Conservation (phyloP, 2,329 filamentous ascomycete genomes). For the Cytospora leucostoma region DNA sequence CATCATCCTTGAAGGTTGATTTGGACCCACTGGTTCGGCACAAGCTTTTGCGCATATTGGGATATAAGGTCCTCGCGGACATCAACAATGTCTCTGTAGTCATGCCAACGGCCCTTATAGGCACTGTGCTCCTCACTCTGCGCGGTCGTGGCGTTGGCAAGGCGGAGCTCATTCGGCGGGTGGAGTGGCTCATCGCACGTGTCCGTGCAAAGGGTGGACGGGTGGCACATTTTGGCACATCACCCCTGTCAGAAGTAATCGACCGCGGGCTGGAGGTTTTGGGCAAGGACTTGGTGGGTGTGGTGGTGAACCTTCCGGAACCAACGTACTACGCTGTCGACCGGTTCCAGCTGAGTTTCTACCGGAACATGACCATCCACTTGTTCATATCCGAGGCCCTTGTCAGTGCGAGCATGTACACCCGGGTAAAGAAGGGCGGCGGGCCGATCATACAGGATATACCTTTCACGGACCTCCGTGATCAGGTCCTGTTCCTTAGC, state of each 20-base stretch:
- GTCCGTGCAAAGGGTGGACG: conserved; percentile 85
- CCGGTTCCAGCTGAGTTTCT: conserved; percentile 95
- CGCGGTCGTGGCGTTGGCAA: conserved; percentile 90
- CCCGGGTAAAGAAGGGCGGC: conserved; percentile 86
- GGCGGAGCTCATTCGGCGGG: conserved; percentile 77
- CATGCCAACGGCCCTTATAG: conserved; percentile 96
- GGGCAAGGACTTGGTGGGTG: conserved; percentile 83
- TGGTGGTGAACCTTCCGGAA: conserved; percentile 77
- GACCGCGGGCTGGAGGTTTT: conserved; percentile 89
- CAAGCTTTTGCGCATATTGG: conserved; percentile 79
- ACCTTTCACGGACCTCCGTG: conserved; percentile 68
- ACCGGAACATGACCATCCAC: conserved; percentile 99
- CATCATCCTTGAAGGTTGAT: conserved; percentile 47
- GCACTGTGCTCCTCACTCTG: conserved; percentile 87
- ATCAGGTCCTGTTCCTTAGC: conserved; percentile 86
- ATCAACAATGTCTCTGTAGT: conserved; percentile 97
- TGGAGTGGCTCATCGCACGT: conserved; percentile 85
- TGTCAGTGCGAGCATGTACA: conserved; percentile 89
- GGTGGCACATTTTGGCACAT: conserved; percentile 87
- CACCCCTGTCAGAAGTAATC: conserved; percentile 78
- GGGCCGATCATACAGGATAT: conserved; percentile 80
- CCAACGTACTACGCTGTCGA: conserved; percentile 95
- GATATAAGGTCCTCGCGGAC: conserved; percentile 88
- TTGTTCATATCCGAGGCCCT: conserved; percentile 93
- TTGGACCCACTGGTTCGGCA: conserved; percentile 60